A percentile compares a stretch with the other conserved stretches of the same genome.
Evolutionary conservation across 2,329 filamentous ascomycete species (phyloP).

Genomic region (Aspergillus novoparasiticus): DNA sequence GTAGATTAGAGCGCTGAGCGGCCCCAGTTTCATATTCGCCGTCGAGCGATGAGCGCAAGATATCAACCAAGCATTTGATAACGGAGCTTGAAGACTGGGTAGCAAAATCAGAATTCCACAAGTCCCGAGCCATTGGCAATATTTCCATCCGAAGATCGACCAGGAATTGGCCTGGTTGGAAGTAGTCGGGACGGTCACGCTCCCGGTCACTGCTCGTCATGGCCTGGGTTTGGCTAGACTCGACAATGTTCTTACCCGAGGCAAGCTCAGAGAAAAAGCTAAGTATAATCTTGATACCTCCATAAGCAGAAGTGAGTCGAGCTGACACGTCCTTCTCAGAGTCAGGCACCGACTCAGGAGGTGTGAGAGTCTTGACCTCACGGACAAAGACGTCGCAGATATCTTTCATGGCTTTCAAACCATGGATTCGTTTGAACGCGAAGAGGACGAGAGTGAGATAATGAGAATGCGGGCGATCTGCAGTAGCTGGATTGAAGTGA

Average conservation of each 20-base stretch:
- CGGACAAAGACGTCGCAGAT: constrained; percentile 71
- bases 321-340: constrained; percentile 43
- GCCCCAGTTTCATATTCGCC: constrained; percentile 74
- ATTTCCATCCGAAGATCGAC: constrained; percentile 83
- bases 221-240: constrained; percentile 66
- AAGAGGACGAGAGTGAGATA: constrained; percentile 74
- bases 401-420: constrained; percentile 71
- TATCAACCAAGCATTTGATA: constrained; percentile 78
- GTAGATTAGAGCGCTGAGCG: constrained; percentile 63
- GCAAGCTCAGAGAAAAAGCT: constrained; percentile 77
- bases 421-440: constrained; percentile 80
- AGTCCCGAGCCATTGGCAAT: constrained; percentile 70
- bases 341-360: constrained; percentile 44
- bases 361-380: constrained; percentile 55
- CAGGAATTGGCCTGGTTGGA: constrained; percentile 73
- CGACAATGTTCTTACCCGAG: constrained; percentile 76
- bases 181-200: constrained; percentile 60
- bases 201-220: constrained; percentile 58
- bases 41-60: constrained; percentile 75
- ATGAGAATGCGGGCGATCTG: constrained; percentile 54
- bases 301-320: constrained; percentile 55
- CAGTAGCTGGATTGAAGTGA: constrained; percentile 35
- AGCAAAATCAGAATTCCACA: constrained; percentile 85
- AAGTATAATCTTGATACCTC: constrained; percentile 78
- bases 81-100: constrained; percentile 78